These are phyloP conservation scores for Vanderwaltozyma verrucispora DNA, from an alignment of 805 yeast genomes.

Conservation along the genomic window DNA sequence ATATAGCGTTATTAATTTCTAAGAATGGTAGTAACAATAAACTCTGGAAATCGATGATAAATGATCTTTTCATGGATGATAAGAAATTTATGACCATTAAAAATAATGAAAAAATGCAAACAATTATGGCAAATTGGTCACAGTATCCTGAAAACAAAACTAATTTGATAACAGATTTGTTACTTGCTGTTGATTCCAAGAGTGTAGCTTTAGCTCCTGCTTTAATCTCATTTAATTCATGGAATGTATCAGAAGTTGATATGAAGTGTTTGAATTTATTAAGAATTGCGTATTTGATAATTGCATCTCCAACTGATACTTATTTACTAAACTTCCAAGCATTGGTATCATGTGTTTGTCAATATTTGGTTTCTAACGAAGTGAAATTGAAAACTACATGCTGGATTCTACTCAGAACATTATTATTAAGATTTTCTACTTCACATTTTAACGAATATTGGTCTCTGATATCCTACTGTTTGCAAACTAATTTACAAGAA, in stretches of 20 bases:
- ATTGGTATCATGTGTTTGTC: constrained; percentile 38
- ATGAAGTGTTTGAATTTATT: constrained; percentile 43
- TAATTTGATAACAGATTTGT: constrained; percentile 26
- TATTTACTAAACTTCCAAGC: constrained; percentile 39
- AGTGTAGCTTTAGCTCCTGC: constrained; percentile 42
- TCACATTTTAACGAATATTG: constrained; percentile 62
- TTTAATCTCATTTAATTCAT: constrained; percentile 42
- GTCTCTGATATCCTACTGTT: constrained; percentile 53
- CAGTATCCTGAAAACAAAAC: constrained; percentile 45
- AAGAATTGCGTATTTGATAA: constrained; percentile 52
- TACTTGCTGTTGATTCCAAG: constrained; percentile 25
- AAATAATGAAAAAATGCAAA: constrained; percentile 36
- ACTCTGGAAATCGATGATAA: constrained; percentile 53
- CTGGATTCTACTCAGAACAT: constrained; percentile 51
- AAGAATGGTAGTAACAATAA: constrained; percentile 30
- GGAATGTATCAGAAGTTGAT: constrained; percentile 65
- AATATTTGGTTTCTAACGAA: constrained; percentile 23
- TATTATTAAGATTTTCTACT: constrained; percentile 51
- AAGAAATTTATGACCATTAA: constrained; percentile 15
- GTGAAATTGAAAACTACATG: constrained; percentile 22
- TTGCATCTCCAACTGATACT: constrained; percentile 52
- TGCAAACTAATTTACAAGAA: constrained; percentile 35
- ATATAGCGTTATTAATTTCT: constrained; percentile 32
- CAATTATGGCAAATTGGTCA: constrained; percentile 53
- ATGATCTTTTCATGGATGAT: constrained; percentile 54